Evolutionary conservation across 306 rosid genomes (phyloP), one percentile per base, ranked within the genome.

Genomic region (Quercus suber): DNA sequence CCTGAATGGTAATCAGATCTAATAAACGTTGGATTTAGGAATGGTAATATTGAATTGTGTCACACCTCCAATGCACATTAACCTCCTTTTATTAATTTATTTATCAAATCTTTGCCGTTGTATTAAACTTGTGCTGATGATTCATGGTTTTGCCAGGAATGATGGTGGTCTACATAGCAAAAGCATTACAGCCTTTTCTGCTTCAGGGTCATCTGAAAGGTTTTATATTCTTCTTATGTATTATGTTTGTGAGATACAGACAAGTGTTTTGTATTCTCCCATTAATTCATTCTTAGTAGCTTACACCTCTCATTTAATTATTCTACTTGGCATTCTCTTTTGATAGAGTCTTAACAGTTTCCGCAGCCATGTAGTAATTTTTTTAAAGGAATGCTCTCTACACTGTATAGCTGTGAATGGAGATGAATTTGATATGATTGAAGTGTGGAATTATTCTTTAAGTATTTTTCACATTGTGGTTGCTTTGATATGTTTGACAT

Each of bases 201-300:
- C 89, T 70, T 51, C 90, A 79, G 94, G 97, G 75, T 90, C 94
- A 79, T 89, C 97, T 80, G 96, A 95, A 81, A 93, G 99, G 98
- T 93, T 79, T 70, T 64, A 60, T 78, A 58, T 82, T 72, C 80
- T 19, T 83, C 21, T 57, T 57, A 56, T 77, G 55, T 76, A 27
- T 57, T 63, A 78, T 35, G 28, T 68, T 82, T 69, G 76, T 63
- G 74, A 61, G 71, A 70, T 71, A 58, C 27, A 63, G 51, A 58
- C 20, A 59, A 20, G 6, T 12, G 27, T 59, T 59, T 58, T 23
- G 15, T 5, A 23, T 59, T 21, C 65, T 59, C 18, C 17, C 18
- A 59, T 13, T 59, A 23, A 59, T 59, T 59, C 17, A 11, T 59
- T 59, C 65, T 11, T 59, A 11, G 11, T 59, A 19, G 65, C 65